Conservation (phyloP, 768 basidiomycete genomes). For the Chalciporus sphaerocephalus region DNA sequence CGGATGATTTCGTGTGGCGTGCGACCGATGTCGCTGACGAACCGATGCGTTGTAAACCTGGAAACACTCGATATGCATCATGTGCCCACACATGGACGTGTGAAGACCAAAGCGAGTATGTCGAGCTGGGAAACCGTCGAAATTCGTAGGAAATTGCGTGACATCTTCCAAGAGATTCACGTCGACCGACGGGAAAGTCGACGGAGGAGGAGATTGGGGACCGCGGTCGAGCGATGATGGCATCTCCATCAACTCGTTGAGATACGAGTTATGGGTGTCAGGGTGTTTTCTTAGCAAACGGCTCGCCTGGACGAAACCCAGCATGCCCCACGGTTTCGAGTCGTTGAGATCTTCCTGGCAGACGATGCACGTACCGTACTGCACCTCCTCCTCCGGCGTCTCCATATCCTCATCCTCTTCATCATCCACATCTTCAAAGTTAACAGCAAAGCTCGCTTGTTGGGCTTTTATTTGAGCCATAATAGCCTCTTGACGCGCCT, state of each 20-base stretch:
- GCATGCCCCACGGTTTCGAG: slow-evolving; percentile 71
- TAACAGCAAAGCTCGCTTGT: slow-evolving; percentile 80
- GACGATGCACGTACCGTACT: slow-evolving; percentile 93
- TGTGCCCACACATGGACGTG: slow-evolving; percentile 86
- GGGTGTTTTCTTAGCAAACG: slow-evolving; percentile 75
- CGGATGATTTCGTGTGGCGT: slow-evolving; percentile 89
- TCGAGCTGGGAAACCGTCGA: slow-evolving; percentile 68
- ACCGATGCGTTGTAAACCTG: slow-evolving; percentile 84
- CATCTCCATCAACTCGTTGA: slow-evolving; percentile 69
- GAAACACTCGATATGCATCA: slow-evolving; percentile 97
- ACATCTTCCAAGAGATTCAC: slow-evolving; percentile 25
- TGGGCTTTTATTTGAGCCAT: slow-evolving; percentile 95
- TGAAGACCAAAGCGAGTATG: slow-evolving; percentile 83
- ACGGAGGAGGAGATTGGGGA: slow-evolving; percentile 22
- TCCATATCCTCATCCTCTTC: slow-evolving; percentile 51
- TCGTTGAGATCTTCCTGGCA: slow-evolving; percentile 90
- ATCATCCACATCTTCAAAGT: slow-evolving; percentile 74
- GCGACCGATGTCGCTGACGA: slow-evolving; percentile 79
- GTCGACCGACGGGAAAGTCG: slow-evolving; percentile 33
- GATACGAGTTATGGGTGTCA: slow-evolving; percentile 52
- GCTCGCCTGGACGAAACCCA: slow-evolving; percentile 87
- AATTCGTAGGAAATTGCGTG: slow-evolving; percentile 49
- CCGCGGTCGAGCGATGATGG: slow-evolving; percentile 63
- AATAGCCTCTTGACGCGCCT: slow-evolving; percentile 87
- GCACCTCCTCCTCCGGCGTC: slow-evolving; percentile 44